Evolutionary conservation across 2,329 filamentous ascomycete species (phyloP), one percentile per base, ranked within the genome.

Genomic region (Orbilia oligospora): DNA sequence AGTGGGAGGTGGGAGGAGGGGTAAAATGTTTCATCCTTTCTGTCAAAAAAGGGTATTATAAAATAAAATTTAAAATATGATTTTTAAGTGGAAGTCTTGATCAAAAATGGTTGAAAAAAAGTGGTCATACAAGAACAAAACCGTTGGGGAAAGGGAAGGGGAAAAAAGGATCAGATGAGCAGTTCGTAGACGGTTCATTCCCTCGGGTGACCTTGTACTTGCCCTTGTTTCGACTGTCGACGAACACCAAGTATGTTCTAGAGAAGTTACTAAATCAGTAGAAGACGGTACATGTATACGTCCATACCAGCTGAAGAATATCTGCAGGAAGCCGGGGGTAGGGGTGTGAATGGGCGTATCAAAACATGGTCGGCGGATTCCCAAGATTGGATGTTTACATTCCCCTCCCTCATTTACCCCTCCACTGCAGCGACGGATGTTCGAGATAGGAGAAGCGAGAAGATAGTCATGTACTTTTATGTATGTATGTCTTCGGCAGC

Each of bases 371-470:
- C 6, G 16, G 27, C 9, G 33, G 33, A 44, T 44, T 61, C 53
- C 53, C 53, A 56, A 56, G 30, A n/a, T 46, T 56, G 53, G 56
- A 20, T 61, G 56, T 61, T 61, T 61, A 61, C 56, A 61, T 61
- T 38, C 53, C 41, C 44, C 56, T 18, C 44, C 56, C 33, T 61
- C 56, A 41, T 61, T 44, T 61, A 44, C 56, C 56, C 56, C 56
- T 61, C 56, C 56, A 38, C 53, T 55, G 9, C 44, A 46, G 38
- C 12, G 14, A 51, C 20, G 14, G 27, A 55, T 33, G 51, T 30
- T 33, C n/a, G 53, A 36, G n/a, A 36, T 20, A 38, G 24, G 27
- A 56, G 53, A 56, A 56, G 16, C 20, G 24, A 27, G 12, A 14
- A 55, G 16, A 1, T 10, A 14, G 1, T 30, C 27, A 30, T 30